phyloP scores from a whole-genome alignment of 345 rosid species.

The Eucalyptus grandis region DNA sequence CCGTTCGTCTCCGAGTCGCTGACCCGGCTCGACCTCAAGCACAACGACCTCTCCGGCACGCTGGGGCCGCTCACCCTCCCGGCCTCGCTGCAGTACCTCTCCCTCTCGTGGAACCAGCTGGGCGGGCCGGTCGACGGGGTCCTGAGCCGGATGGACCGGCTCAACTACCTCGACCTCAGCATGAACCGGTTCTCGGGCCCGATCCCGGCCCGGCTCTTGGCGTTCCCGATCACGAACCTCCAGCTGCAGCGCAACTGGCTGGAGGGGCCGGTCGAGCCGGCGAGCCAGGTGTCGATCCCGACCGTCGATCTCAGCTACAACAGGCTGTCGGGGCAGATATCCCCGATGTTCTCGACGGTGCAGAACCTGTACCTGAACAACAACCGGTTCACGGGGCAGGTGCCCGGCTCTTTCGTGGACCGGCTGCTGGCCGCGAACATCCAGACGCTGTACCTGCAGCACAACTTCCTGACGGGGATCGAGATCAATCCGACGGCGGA shows the following conservation, averaged over 20 bases:
- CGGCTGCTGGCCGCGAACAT: slow-evolving; percentile 55
- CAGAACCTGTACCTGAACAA: slow-evolving; percentile 77
- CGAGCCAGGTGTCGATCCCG: slow-evolving; percentile 38
- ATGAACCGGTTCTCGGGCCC: slow-evolving; percentile 63
- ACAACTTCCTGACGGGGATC: slow-evolving; percentile 88
- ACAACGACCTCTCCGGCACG: slow-evolving; percentile 67
- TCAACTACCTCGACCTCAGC: slow-evolving; percentile 75
- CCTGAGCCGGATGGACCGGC: slow-evolving; percentile 42
- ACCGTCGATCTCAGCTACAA: slow-evolving; percentile 85
- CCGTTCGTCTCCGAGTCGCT: slow-evolving; percentile 43
- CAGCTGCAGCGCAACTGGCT: slow-evolving; percentile 72
- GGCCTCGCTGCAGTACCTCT: slow-evolving; percentile 65
- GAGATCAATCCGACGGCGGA: slow-evolving; percentile 79
- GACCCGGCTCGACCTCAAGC: slow-evolving; percentile 72
- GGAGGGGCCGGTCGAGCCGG: slow-evolving; percentile 50
- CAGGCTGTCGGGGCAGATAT: slow-evolving; percentile 58
- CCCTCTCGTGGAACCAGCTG: slow-evolving; percentile 64
- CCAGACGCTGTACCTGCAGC: slow-evolving; percentile 76
- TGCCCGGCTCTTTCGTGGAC: slow-evolving; percentile 74
- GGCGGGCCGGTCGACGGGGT: slow-evolving; percentile 59
- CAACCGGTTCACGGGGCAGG: slow-evolving; percentile 77
- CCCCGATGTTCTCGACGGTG: slow-evolving; percentile 73
- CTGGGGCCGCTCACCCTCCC: slow-evolving; percentile 44
- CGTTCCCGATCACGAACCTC: slow-evolving; percentile 56
- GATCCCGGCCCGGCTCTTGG: slow-evolving; percentile 46